Conservation (phyloP, 1,139 yeast species). For the Eremothecium sinecaudum region DNA sequence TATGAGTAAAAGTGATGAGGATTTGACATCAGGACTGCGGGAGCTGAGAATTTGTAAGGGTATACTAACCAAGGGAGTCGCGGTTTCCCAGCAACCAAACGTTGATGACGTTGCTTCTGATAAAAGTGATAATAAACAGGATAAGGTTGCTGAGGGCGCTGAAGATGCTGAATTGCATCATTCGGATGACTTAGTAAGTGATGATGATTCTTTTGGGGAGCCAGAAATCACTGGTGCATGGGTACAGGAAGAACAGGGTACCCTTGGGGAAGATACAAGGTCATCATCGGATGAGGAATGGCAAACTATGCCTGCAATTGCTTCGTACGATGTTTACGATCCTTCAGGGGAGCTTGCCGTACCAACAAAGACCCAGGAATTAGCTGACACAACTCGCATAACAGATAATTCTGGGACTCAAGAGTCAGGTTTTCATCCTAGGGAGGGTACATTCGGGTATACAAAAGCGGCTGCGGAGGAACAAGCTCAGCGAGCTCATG, state of each 20-base stretch:
- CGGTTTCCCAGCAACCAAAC: background rate
- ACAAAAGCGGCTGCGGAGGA: conserved; percentile 83
- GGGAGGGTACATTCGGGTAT: conserved; percentile 45
- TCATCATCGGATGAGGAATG: conserved; percentile 29
- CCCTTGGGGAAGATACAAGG: no score
- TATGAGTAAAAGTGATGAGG: background rate
- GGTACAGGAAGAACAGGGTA: no score
- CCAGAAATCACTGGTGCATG: no score
- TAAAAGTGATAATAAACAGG: background rate
- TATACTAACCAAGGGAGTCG: no score
- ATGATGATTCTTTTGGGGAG: background rate
- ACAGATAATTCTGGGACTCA: conserved; percentile 16
- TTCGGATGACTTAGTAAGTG: background rate
- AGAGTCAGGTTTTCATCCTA: conserved; percentile 14
- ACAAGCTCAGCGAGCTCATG: conserved; percentile 70
- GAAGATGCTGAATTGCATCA: conserved; percentile 16
- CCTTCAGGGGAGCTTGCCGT: conserved; percentile 41
- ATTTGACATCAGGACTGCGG: background rate
- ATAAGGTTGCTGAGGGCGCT: conserved; percentile 1
- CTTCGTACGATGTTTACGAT: conserved; percentile 49
- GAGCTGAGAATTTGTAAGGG: conserved; percentile 3
- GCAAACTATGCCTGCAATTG: conserved; percentile 55
- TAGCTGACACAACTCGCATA: conserved; percentile 10
- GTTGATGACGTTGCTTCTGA: conserved; percentile 1
- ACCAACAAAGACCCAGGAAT: conserved; percentile 12